phyloP scores from a whole-genome alignment of 75 land plant genomes.

The Chamaecyparis obtusa region DNA sequence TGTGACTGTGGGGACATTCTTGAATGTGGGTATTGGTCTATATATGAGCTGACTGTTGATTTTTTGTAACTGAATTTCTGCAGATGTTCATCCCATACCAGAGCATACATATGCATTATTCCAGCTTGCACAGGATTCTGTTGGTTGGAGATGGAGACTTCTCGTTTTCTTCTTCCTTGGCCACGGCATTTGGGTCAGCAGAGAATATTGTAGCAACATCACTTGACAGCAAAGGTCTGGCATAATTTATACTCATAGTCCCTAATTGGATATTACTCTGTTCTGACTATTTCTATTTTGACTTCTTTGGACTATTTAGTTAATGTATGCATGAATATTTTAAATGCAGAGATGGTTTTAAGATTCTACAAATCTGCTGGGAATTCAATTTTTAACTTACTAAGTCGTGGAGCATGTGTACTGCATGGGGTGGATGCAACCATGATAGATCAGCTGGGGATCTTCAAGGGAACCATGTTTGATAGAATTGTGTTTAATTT shows the following conservation, averaged over 20 bases:
- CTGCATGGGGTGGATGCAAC: conserved; percentile 58
- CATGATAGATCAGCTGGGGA: conserved; percentile 22
- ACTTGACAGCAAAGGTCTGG: conserved; percentile 25
- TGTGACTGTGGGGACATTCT: background rate
- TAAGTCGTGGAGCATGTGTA: conserved; percentile 4
- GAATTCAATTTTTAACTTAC: background rate
- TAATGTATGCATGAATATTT: background rate
- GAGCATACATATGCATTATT: background rate
- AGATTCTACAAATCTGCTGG: background rate
- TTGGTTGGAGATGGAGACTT: conserved; percentile 66
- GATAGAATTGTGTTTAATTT: conserved; percentile 56
- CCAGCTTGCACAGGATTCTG: conserved; percentile 27
- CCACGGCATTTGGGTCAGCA: conserved; percentile 30
- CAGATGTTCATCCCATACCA: background rate
- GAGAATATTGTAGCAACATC: conserved; percentile 50
- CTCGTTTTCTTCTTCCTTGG: conserved; percentile 47
- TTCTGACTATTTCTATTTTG: conserved; percentile 11
- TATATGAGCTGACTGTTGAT: background rate
- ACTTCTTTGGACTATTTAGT: conserved; percentile 17
- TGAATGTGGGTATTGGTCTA: background rate
- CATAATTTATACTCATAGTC: conserved; percentile 21
- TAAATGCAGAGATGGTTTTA: conserved; percentile 4
- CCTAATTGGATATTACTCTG: conserved; percentile 43
- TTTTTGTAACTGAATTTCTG: background rate
- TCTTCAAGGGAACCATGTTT: conserved; percentile 24